Evolutionary conservation across 805 yeast genomes (phyloP), one percentile per base, ranked within the genome.

Genomic region (Pichia paraexigua): DNA sequence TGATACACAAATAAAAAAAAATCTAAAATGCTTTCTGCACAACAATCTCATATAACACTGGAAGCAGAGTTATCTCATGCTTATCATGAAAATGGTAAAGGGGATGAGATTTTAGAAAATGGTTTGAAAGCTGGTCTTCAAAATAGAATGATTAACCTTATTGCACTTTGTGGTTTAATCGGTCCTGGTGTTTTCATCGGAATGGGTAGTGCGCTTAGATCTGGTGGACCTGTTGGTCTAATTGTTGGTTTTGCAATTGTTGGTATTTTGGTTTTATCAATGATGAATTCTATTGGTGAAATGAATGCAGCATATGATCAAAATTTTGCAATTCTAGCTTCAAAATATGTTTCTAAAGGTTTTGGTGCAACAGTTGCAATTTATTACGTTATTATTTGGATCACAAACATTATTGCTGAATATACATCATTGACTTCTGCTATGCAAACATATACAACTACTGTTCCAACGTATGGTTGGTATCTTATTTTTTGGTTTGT

Each of bases 261-360:
- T 45, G 83, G 82, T 22, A 52, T 79, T 21, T 61, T 78, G 35
- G 83, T 81, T 0, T 67, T 79, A 20, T 64, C 76, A 9, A 77
- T 79, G 78, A 76, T 80, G 76, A 75, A 72, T 53, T 69, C 75
- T 32, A 68, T 80, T 56, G 85, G 84, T 40, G 84, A 80, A 56
- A 58, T 80, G 57, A 76, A 80, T 43, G 75, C 83, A 1, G 58
- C 72, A 15, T 77, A 75, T 50, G 83, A 82, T 43, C 70, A 75
- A 47, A 79, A 79, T 41, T 79, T 79, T 59, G 74, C 80, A 25
- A 71, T 78, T 20, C 64, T 76, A 52, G 83, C 80, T 5, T 70
- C 76, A 50, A 70, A 74, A 56, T 73, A 74, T 53, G 71, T 79
- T 8, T 80, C 80, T 48, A 72, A 70, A 46, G 83, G 82, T 3